Conservation (phyloP, 2,329 filamentous ascomycete species). For the Alternaria arborescens region DNA sequence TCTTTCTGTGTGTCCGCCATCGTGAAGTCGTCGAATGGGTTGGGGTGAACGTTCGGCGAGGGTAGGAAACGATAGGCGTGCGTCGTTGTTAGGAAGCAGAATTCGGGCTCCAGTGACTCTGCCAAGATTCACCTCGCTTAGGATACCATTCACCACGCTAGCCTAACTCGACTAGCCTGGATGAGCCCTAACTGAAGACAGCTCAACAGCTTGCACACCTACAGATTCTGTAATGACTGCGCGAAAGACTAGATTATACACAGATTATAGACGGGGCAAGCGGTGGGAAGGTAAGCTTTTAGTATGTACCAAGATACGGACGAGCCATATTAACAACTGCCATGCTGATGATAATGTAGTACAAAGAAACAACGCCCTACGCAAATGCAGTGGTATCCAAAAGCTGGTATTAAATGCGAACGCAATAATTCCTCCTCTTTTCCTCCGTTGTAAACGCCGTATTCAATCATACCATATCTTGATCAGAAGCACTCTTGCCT, state of each 20-base stretch:
- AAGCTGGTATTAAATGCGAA: constrained; percentile 28
- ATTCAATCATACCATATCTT: constrained; percentile 27
- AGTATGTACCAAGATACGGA: constrained; percentile 29
- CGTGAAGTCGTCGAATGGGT: constrained; percentile 26
- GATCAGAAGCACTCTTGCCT: constrained; percentile 22
- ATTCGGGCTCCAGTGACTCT: constrained; percentile 24
- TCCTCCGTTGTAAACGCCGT: not conserved
- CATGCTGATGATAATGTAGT: constrained; percentile 8
- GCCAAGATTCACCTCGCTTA: constrained; percentile 34
- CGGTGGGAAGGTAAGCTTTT: constrained; percentile 35
- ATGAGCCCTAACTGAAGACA: constrained; percentile 29
- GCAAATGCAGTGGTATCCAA: constrained; percentile 27
- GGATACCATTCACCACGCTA: constrained; percentile 23
- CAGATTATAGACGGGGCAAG: constrained; percentile 11
- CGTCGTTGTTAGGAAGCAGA: constrained; percentile 30
- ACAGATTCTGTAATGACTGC: constrained; percentile 21
- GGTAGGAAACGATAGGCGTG: constrained; percentile 27
- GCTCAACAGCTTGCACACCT: constrained; percentile 40
- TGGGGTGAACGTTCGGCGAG: constrained; percentile 22
- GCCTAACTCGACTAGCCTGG: not conserved
- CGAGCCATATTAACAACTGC: constrained; percentile 20
- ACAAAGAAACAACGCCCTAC: constrained; percentile 8
- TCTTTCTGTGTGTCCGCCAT: constrained; percentile 52
- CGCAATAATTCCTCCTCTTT: constrained; percentile 10
- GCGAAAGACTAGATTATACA: constrained; percentile 26